Base-by-base conservation (phyloP, 495 filamentous ascomycete species). In the Pyronema domesticum region DNA sequence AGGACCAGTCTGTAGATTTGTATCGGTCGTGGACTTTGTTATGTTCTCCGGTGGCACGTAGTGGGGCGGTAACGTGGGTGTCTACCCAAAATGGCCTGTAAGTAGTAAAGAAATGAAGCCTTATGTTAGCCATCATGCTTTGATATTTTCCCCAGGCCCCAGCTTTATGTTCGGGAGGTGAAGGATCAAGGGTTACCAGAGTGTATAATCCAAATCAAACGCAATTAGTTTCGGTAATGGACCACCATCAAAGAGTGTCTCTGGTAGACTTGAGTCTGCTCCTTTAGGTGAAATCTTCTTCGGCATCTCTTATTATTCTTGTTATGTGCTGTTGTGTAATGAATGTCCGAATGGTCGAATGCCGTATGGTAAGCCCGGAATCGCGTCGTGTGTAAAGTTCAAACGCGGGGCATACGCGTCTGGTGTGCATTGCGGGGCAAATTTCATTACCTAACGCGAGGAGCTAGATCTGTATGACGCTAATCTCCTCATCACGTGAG, bases 171-270 rank as follows among this genome's bases (percentile, higher is more conserved):
- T n/a, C n/a, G 23, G 23, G 5, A 30, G 23, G 5, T 30, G 23
- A 5, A 30, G 5, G 23, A 30, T 30, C 2, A 10, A 19, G 7
- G 10, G 23, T 14, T 35, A 50, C 47, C 91, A 95, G 0, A 98
- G 74, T 0, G 91, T 98, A 72, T 94, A 95, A 73, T 98, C 91
- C 49, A 95, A 76, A 67, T 98, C 91, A 70, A 98, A 94, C 54
- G 83, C 82, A 57, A 98, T 76, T 56, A 93, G 70, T 58, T 82
- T 85, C 0, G 91, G 91, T 3, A 98, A 79, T 0, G 86, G 83
- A 0, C 78, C 76, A 54, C 79, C 80, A 68, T 98, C 89, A 47
- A 69, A 76, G 65, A 94, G 80, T 18, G 82, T 85, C 37, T 71
- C 64, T 6, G 79, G 79, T 6, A 66, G 43, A 13, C 18, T 10